These are phyloP conservation scores for Trypanosomatidae sp. DNA, from an alignment of 208 protist genomes.

Conservation along the genomic window DNA sequence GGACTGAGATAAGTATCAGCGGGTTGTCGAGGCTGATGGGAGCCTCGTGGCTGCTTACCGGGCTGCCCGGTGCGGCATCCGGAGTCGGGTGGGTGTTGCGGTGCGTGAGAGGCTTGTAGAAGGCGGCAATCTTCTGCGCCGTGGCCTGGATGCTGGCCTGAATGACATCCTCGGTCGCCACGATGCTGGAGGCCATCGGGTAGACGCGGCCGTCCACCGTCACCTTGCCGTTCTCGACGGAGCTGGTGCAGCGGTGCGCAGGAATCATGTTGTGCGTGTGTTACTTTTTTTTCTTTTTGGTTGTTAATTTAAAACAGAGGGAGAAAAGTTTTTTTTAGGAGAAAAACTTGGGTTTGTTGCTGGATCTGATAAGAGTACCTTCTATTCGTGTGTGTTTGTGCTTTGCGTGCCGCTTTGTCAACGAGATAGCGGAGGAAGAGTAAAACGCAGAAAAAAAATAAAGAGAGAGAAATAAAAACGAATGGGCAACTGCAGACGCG, in stretches of 20 bases:
- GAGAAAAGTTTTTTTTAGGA: too few relatives aligned
- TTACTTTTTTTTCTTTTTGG: background rate
- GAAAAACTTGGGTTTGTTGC: too few relatives aligned
- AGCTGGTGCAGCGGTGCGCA: slow-evolving; percentile 22
- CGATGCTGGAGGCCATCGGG: slow-evolving; percentile 68
- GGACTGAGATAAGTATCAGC: slow-evolving; percentile 83
- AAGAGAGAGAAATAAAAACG: too few relatives aligned
- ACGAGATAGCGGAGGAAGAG: too few relatives aligned
- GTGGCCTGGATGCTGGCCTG: slow-evolving; percentile 47
- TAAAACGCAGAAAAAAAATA: too few relatives aligned
- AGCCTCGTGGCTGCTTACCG: slow-evolving; percentile 11
- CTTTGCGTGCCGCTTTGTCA: too few relatives aligned
- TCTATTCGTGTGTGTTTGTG: too few relatives aligned
- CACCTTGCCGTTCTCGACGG: slow-evolving; percentile 47
- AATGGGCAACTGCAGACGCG: too few relatives aligned
- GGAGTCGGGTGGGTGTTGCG: slow-evolving; percentile 28
- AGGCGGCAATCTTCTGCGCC: slow-evolving; percentile 55
- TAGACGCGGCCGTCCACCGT: slow-evolving; percentile 70
- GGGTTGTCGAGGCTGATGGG: slow-evolving; percentile 78
- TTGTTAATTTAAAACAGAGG: background rate
- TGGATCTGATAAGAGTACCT: too few relatives aligned
- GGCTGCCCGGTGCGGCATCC: background rate
- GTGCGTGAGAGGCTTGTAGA: slow-evolving; percentile 61
- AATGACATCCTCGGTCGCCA: slow-evolving; percentile 78
- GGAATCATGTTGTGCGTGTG: slow-evolving; percentile 24